These are phyloP conservation scores for Cercospora zeina DNA, from an alignment of 2,329 filamentous ascomycete genomes.

Conservation along the genomic window DNA sequence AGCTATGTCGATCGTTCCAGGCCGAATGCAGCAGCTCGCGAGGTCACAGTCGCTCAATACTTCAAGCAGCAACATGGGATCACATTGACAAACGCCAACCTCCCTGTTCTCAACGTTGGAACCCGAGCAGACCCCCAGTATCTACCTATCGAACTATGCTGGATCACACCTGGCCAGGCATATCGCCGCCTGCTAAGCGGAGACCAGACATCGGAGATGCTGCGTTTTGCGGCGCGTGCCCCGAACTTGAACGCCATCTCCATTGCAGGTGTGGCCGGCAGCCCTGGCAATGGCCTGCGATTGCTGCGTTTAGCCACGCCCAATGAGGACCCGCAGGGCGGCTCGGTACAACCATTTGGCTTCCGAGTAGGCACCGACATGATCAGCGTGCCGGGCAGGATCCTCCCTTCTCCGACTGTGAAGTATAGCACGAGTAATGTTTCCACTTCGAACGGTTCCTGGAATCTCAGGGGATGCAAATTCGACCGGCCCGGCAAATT, in stretches of 20 bases:
- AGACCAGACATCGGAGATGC: constrained; percentile 67
- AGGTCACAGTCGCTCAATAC: constrained; percentile 56
- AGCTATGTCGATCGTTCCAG: constrained; percentile 26
- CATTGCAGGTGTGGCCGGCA: constrained; percentile 49
- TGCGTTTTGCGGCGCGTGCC: constrained; percentile 67
- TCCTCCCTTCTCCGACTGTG: constrained; percentile 63
- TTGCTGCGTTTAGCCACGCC: constrained; percentile 55
- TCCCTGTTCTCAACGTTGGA: constrained; percentile 62
- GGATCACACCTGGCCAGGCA: constrained; percentile 64
- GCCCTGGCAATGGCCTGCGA: constrained; percentile 53
- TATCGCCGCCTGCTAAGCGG: constrained; percentile 60
- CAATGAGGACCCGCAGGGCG: constrained; percentile 24
- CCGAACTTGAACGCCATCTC: constrained; percentile 68
- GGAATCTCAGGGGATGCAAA: constrained; percentile 47
- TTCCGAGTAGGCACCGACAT: constrained; percentile 62
- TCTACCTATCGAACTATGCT: constrained; percentile 66
- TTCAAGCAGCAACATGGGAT: constrained; percentile 49
- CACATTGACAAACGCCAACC: constrained; percentile 53
- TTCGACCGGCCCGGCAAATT: constrained; percentile 58
- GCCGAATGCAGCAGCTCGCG: constrained; percentile 34
- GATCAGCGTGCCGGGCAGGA: constrained; percentile 70
- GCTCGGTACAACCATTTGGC: constrained; percentile 55
- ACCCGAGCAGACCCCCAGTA: constrained; percentile 59
- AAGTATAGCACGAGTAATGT: constrained; percentile 51
- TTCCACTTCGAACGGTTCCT: constrained; percentile 32